phyloP scores from a whole-genome alignment of 495 filamentous ascomycete genomes.

The Parathielavia hyrcaniae region DNA sequence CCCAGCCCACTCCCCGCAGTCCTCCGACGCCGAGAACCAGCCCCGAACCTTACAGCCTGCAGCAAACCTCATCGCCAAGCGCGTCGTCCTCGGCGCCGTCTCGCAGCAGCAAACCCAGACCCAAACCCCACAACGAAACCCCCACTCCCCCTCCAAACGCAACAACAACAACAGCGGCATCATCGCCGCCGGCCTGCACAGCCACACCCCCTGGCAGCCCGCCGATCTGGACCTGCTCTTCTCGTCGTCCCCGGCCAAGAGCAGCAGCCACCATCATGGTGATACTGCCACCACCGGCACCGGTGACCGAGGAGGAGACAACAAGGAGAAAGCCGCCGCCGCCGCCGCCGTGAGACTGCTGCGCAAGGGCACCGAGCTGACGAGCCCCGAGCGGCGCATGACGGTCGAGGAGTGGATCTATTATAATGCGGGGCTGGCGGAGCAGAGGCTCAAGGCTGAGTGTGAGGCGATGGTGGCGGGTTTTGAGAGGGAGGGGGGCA shows the following conservation, averaged over 20 bases:
- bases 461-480: constrained; percentile 72
- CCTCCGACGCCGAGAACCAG: constrained; percentile 75
- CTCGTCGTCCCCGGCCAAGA: constrained; percentile 38
- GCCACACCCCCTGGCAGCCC: constrained; percentile 61
- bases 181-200: constrained; percentile 52
- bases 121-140: constrained; percentile 35
- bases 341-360: constrained; percentile 38
- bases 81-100: constrained; percentile 40
- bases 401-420: constrained; percentile 88
- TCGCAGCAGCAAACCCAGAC: constrained; percentile 39
- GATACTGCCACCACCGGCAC: background rate
- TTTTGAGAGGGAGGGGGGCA: constrained; percentile 76
- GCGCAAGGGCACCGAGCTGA: constrained; percentile 51
- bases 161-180: constrained; percentile 26
- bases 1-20: constrained; percentile 59
- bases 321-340: constrained; percentile 52
- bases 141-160: constrained; percentile 57
- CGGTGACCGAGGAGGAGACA: background rate
- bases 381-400: constrained; percentile 77
- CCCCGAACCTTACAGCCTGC: constrained; percentile 52
- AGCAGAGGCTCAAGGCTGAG: constrained; percentile 68
- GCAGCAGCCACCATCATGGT: constrained; percentile 30
- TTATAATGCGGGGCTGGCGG: constrained; percentile 69
- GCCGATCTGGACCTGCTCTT: constrained; percentile 65
- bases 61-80: constrained; percentile 28